Base-by-base conservation (phyloP, 2,329 filamentous ascomycete genomes). In the Penicillium nordicum region DNA sequence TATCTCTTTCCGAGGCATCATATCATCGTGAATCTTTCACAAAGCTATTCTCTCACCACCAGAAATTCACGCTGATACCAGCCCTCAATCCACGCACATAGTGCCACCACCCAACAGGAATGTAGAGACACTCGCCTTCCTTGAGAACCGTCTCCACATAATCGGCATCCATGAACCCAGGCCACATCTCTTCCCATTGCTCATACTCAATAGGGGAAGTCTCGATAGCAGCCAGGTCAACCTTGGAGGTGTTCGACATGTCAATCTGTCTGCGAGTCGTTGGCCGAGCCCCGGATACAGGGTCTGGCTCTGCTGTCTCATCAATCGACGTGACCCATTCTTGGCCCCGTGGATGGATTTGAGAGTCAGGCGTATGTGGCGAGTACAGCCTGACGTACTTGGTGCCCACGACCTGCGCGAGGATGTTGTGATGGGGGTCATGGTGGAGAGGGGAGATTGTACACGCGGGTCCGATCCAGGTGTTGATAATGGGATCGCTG, bases 61-160 rank as follows among this genome's bases (percentile, higher is more conserved):
- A 99, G 69, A 97, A 97, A 69, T 92, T 97, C 12, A 97, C 92
- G 64, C 92, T 97, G 68, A 96, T 92, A 69, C 93, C 96, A 21
- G 90, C 84, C 55, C 85, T 91, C 67, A 97, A 71, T 48, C 91
- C 91, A 57, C 89, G 82, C 4, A 97, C 90, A 73, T 97, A 97
- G 78, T 99, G 94, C 94, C 94, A 99, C 93, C 94, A 99, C 0
- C 93, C 94, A 5, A 90, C 82, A 0, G 94, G 94, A 51, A 99
- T 90, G 70, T 96, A 94, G 51, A 99, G 71, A 61, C 86, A 88
- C 51, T 99, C 92, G 0, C 93, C 94, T 0, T 89, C 88, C 30
- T 82, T 84, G 6, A 99, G 76, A 1, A 97, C 82, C 1, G 76
- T 87, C 68, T 99, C 94, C 34, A 89, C 75, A 69, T 88, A 93